These are phyloP conservation scores for Schwanniomyces polymorphus DNA, from an alignment of 805 yeast species.

Conservation along the genomic window DNA sequence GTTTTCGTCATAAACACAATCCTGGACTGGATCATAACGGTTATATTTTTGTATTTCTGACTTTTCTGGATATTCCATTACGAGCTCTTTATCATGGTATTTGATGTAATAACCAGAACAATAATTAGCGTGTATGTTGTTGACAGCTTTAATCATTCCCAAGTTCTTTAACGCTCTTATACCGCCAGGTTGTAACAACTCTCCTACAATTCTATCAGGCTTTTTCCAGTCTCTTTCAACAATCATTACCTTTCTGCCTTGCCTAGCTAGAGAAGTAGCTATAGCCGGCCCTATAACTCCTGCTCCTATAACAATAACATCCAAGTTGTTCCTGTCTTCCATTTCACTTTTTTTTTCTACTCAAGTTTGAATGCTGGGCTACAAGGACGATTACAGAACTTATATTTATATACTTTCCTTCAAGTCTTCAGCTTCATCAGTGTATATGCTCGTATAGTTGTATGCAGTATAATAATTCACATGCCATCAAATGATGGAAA, in stretches of 20 bases:
- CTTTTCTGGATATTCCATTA: conserved; percentile 73
- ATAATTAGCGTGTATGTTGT: conserved; percentile 73
- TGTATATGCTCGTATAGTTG: background rate
- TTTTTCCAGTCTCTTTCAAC: conserved; percentile 87
- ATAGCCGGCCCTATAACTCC: conserved; percentile 95
- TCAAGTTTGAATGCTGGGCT: background rate
- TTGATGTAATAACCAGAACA: conserved; percentile 81
- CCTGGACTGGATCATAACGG: conserved; percentile 50
- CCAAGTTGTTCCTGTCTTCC: conserved; percentile 47
- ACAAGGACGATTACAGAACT: background rate
- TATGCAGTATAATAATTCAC: background rate
- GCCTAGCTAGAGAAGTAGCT: conserved; percentile 86
- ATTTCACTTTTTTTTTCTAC: background rate
- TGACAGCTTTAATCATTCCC: conserved; percentile 77
- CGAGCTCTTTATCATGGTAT: conserved; percentile 56
- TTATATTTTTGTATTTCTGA: conserved; percentile 40
- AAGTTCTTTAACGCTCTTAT: conserved; percentile 75
- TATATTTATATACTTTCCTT: background rate
- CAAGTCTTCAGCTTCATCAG: background rate
- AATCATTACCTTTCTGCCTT: conserved; percentile 78
- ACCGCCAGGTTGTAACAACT: conserved; percentile 97
- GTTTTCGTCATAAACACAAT: conserved; percentile 56
- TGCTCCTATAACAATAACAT: conserved; percentile 94
- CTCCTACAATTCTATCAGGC: conserved; percentile 98
- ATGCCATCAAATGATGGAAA: background rate